Base-by-base conservation (phyloP, 495 filamentous ascomycete genomes). In the Neurospora terricola region DNA sequence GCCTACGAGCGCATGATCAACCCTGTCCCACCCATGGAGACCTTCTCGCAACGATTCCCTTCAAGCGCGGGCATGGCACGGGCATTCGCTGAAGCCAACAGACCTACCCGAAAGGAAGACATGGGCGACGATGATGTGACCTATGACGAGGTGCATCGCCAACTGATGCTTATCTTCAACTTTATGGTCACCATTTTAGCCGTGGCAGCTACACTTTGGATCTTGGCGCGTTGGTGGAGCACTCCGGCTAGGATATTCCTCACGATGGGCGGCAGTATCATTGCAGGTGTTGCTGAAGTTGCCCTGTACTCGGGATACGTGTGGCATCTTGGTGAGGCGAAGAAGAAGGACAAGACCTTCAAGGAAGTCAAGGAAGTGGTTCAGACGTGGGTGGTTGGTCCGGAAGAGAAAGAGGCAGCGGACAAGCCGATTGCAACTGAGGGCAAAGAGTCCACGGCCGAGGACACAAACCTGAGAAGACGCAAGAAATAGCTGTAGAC, bases 261-360 rank as follows among this genome's bases (percentile, higher is more conserved):
- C 23, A 91, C 90, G 42, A 86, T 95, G 83, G 86, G 85, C 10
- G 90, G 91, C 4, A 91, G 89, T 71, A 78, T 88, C 4, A 73
- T 92, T 23, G 93, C 98, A 30, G 94, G 91, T 4, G 84, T 96
- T 66, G 94, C 94, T 5, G 96, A 99, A 81, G 91, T 96, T 11
- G 90, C 90, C 30, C 89, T 98, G 43, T 98, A 98, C 81, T 89
- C 87, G 12, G 93, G 93, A 8, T 99, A 97, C 82, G 81, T 97
- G 54, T 86, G 90, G 82, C 90, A 94, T 78, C 82, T 97, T 37
- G 87, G 89, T 37, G 85, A 92, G 78, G 93, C 93, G 1, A 91
- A 91, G 76, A 85, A 82, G 54, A 87, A 84, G 72, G 91, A 93
- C 75, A 88, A 84, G 80, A 86, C 82, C 48, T 79, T 88, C 70